phyloP scores from a whole-genome alignment of 192 early-diverging fungal species.

The Coemansia sp. region DNA sequence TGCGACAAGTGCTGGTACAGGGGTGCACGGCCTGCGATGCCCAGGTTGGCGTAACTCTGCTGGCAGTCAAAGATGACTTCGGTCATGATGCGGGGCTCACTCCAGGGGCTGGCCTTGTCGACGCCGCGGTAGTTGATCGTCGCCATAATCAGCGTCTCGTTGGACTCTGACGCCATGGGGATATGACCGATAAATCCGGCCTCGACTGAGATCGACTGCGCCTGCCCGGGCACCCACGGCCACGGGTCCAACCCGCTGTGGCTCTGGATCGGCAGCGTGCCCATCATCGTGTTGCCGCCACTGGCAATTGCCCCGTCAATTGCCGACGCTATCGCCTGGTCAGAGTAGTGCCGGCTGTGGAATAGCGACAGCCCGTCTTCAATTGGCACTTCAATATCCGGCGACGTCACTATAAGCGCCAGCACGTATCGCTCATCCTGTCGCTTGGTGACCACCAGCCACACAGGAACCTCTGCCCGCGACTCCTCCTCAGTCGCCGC shows the following conservation, averaged over 20 bases:
- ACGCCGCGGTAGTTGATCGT: not conserved
- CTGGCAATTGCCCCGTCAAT: constrained; percentile 10
- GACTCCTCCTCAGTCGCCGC: constrained; percentile 24
- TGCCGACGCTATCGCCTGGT: not conserved
- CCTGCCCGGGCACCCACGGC: constrained; percentile 19
- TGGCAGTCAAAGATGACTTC: constrained; percentile 11
- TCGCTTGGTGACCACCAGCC: constrained; percentile 19
- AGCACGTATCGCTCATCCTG: constrained; percentile 24
- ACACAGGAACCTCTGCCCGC: constrained; percentile 27
- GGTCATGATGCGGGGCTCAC: constrained; percentile 27
- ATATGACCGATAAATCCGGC: constrained; percentile 10
- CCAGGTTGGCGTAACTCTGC: constrained; percentile 12
- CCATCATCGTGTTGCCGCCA: constrained; percentile 1
- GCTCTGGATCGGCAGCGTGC: constrained; percentile 6
- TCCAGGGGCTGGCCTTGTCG: constrained; percentile 18
- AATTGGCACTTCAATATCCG: constrained; percentile 3
- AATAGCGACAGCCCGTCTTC: not conserved
- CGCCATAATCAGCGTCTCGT: constrained; percentile 1
- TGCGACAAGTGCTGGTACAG: not conserved
- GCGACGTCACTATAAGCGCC: constrained; percentile 22
- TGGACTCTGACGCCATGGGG: constrained; percentile 6
- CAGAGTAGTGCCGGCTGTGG: not conserved
- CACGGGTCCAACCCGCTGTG: constrained; percentile 28
- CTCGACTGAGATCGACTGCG: not conserved
- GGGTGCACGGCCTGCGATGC: constrained; percentile 1